Base-by-base conservation (phyloP, 2,329 filamentous ascomycete species). In the Botrytis sinoallii region DNA sequence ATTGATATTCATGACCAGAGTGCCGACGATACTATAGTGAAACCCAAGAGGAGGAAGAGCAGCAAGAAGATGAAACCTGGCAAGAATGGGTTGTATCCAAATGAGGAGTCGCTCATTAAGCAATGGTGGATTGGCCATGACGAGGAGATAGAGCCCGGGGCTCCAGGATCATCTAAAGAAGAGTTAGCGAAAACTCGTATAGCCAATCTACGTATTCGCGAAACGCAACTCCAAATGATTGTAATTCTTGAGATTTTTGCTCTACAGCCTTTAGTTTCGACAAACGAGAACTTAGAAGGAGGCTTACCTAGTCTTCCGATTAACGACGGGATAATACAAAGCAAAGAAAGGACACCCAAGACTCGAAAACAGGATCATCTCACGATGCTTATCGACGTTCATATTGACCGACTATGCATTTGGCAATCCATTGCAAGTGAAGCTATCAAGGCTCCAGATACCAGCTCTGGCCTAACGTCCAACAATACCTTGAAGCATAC, bases 211-310 rank as follows among this genome's bases (percentile, higher is more conserved):
- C 88, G 92, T 60, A 90, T 91, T 38, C 87, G 93, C 74, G 93
- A 96, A 83, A 94, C 92, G 0, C 91, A 95, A 78, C 84, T 95
- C 57, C 93, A 96, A 80, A 89, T 95, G 83, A 93, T 95, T 72
- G 81, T 96, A 46, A 90, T 94, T 70, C 85, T 96, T 9, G 93
- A 96, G 79, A 89, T 94, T 25, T 83, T 95, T 35, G 91, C 92
- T 3, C 83, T 96, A 60, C 91, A 93, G 75, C 85, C 86, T 32
- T 78, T 87, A 44, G 83, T 84, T 42, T 82, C 84, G 3, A 76
- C 81, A 2, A 83, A 84, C 29, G 76, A 76, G 25, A 76, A 76
- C 48, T 35, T 60, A 9, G 82, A 85, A 38, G 75, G 68, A 16
- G 75, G 69, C 6, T 75, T 81, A 18, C 80, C 80, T 25, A 61